These are phyloP conservation scores for Ceratobasidium sp. DNA, from an alignment of 1,284 basidiomycete species.

Conservation along the genomic window DNA sequence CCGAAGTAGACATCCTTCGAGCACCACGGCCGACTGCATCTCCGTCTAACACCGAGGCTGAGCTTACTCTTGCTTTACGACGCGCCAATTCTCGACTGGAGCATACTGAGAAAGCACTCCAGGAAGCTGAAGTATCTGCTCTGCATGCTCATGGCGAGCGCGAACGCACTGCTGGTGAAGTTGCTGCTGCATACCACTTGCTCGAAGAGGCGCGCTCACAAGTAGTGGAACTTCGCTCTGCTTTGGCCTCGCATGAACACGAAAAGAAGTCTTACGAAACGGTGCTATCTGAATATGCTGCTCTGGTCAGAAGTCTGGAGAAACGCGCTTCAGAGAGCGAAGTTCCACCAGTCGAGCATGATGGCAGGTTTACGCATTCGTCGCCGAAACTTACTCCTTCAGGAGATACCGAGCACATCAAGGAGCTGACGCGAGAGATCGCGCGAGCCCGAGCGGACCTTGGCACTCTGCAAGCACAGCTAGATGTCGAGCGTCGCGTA, in stretches of 20 bases:
- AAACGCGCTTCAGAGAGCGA: slow-evolving; percentile 49
- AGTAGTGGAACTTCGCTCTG: slow-evolving; percentile 57
- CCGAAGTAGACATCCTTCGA: slow-evolving; percentile 62
- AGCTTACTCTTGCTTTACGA: slow-evolving; percentile 69
- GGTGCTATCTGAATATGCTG: slow-evolving; percentile 72
- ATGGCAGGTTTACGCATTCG: background rate
- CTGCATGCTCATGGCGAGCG: slow-evolving; percentile 52
- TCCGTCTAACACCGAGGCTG: slow-evolving; percentile 60
- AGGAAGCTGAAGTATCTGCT: slow-evolving; percentile 44
- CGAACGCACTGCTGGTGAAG: slow-evolving; percentile 54
- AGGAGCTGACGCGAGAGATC: slow-evolving; percentile 61
- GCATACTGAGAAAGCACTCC: slow-evolving; percentile 61
- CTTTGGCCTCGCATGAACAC: slow-evolving; percentile 59
- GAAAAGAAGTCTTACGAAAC: slow-evolving; percentile 66
- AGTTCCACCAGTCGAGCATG: background rate
- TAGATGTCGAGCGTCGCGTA: slow-evolving; percentile 58
- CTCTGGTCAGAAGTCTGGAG: slow-evolving; percentile 68
- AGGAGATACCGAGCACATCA: slow-evolving; percentile 59
- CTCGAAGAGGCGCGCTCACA: slow-evolving; percentile 59
- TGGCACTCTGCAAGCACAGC: slow-evolving; percentile 53
- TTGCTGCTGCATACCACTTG: slow-evolving; percentile 61
- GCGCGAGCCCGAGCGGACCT: slow-evolving; percentile 57
- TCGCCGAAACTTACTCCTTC: slow-evolving; percentile 53
- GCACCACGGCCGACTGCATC: slow-evolving; percentile 53
- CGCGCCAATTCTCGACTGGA: slow-evolving; percentile 71